Evolutionary conservation across 306 rosid species (phyloP).

Genomic region (Clitoria ternatea): DNA sequence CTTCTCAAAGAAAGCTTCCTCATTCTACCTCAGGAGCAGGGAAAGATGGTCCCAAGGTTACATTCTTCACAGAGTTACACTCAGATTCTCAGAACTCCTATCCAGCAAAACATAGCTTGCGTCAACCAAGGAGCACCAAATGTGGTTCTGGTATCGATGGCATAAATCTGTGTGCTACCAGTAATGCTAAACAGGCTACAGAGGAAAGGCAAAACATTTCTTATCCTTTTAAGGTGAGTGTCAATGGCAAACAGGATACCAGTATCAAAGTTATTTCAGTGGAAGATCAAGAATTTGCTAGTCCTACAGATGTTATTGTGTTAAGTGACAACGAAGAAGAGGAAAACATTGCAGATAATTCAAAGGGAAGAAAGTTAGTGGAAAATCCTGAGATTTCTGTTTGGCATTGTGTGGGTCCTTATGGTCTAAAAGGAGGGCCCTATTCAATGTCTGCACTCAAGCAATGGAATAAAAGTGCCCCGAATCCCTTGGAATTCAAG

Average conservation of each 20-base stretch:
- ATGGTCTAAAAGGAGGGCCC: constrained; percentile 52
- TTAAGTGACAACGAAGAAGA: constrained; percentile 34
- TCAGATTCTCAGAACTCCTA: not conserved
- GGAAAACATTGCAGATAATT: not conserved
- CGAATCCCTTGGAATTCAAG: constrained; percentile 33
- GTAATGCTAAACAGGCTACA: not conserved
- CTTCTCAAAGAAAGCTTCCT: constrained; percentile 10
- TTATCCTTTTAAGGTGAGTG: constrained; percentile 7
- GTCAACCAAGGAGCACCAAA: not conserved
- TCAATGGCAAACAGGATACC: constrained; percentile 4
- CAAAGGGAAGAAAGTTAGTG: not conserved
- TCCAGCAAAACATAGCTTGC: not conserved
- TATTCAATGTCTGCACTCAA: constrained; percentile 45
- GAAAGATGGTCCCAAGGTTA: not conserved
- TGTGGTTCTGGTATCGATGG: constrained; percentile 20
- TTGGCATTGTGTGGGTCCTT: constrained; percentile 49
- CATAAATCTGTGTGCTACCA: not conserved
- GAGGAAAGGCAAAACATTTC: constrained; percentile 23
- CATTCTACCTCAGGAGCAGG: constrained; percentile 2
- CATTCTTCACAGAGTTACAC: constrained; percentile 1
- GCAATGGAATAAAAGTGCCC: constrained; percentile 36
- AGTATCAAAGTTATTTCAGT: not conserved
- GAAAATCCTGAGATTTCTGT: constrained; percentile 31
- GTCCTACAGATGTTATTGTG: not conserved
- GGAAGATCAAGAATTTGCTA: not conserved